Conservation (phyloP, 1,284 basidiomycete genomes). For the Naganishia sp. region DNA sequence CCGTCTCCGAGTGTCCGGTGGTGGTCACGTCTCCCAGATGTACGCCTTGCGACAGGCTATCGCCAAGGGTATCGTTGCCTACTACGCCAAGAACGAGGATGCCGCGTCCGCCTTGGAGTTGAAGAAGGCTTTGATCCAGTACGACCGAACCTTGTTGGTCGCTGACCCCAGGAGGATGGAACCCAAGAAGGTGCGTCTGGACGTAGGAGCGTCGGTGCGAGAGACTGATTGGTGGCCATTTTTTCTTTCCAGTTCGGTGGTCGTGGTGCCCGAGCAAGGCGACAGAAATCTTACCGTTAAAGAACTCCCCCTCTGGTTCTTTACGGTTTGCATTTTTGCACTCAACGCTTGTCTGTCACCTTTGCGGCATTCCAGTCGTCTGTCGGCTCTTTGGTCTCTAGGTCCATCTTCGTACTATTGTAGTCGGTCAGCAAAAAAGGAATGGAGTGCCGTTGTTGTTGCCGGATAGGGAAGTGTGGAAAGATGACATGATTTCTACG, state of each 20-base stretch:
- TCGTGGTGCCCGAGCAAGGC: conserved; percentile 90
- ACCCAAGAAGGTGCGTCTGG: conserved; percentile 77
- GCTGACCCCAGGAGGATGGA: conserved; percentile 99
- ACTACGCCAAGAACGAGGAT: conserved; percentile 99
- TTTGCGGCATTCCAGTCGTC: conserved; percentile 14
- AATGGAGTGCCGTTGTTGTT: not conserved
- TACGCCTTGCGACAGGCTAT: conserved; percentile 99
- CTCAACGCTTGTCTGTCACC: not conserved
- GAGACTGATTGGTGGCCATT: not conserved
- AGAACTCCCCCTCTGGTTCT: conserved; percentile 36
- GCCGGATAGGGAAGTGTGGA: conserved; percentile 9
- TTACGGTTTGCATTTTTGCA: conserved; percentile 28
- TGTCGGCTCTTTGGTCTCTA: not conserved
- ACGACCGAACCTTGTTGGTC: conserved; percentile 92
- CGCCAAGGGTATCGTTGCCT: conserved; percentile 92
- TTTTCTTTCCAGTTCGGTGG: conserved; percentile 69
- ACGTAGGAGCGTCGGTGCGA: not conserved
- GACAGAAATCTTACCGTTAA: conserved; percentile 97
- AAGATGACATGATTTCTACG: conserved; percentile 29
- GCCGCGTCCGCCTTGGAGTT: conserved; percentile 94
- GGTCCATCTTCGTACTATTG: conserved; percentile 2
- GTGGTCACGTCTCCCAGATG: conserved; percentile 98
- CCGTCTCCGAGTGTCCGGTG: conserved; percentile 96
- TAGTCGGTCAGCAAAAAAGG: conserved; percentile 14
- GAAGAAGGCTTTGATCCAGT: conserved; percentile 93